Evolutionary conservation across 2,329 filamentous ascomycete genomes (phyloP).

Genomic region (Trichoderma sp.): DNA sequence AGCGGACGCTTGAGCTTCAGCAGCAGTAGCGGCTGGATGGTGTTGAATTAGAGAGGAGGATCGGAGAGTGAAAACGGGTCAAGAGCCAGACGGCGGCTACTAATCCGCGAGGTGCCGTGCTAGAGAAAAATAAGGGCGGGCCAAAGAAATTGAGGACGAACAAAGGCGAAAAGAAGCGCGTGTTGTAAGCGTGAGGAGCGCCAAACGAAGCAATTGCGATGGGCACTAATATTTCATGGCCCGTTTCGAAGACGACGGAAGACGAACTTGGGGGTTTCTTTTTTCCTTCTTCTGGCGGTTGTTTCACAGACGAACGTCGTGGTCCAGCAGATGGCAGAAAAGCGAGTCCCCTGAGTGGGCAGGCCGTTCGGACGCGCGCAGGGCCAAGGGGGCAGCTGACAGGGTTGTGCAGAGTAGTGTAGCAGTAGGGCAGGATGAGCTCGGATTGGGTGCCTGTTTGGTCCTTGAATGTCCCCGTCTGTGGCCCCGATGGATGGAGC

Average conservation of each 20-base stretch:
- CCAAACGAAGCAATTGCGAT: slow-evolving; percentile 39
- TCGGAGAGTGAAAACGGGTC: slow-evolving; percentile 1
- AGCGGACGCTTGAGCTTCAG: background rate
- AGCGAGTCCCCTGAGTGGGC: slow-evolving; percentile 21
- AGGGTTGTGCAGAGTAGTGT: background rate
- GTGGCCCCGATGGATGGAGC: slow-evolving; percentile 26
- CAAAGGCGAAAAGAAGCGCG: slow-evolving; percentile 11
- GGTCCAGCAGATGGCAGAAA: slow-evolving; percentile 28
- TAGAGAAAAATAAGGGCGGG: slow-evolving; percentile 6
- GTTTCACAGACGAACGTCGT: slow-evolving; percentile 32
- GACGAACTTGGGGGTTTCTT: slow-evolving; percentile 28
- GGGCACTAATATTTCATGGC: slow-evolving; percentile 45
- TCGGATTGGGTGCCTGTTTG: slow-evolving; percentile 21
- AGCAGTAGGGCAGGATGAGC: slow-evolving; percentile 19
- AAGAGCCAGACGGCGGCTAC: background rate
- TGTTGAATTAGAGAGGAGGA: slow-evolving; percentile 5
- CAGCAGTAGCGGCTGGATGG: slow-evolving; percentile 5
- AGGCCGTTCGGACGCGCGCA: slow-evolving; percentile 22
- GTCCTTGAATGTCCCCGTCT: background rate
- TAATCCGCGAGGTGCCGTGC: slow-evolving; percentile 9
- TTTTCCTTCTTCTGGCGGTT: slow-evolving; percentile 31
- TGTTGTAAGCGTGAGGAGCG: slow-evolving; percentile 30
- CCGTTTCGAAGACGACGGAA: slow-evolving; percentile 31
- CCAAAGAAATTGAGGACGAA: slow-evolving; percentile 2
- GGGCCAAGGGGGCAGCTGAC: slow-evolving; percentile 18